Evolutionary conservation across 129 eudicot genomes (phyloP).

Genomic region (Lactuca sativa): DNA sequence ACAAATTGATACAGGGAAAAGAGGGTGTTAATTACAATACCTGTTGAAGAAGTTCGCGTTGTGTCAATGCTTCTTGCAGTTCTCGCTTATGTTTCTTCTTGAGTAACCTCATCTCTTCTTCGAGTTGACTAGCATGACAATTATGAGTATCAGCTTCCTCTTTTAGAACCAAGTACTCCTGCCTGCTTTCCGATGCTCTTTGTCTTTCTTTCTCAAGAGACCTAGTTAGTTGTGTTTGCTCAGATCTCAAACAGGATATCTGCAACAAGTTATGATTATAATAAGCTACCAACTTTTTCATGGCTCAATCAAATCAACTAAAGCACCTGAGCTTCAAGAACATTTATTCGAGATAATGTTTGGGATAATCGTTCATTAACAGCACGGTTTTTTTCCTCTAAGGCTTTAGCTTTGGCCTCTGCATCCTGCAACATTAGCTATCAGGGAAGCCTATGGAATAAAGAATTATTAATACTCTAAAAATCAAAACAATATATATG

Average conservation of each 20-base stretch:
- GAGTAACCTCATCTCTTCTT: conserved; percentile 71
- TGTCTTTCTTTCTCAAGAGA: conserved; percentile 96
- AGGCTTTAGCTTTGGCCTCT: conserved; percentile 82
- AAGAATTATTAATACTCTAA: not conserved
- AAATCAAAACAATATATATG: not conserved
- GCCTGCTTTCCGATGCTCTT: conserved; percentile 76
- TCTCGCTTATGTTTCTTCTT: conserved; percentile 76
- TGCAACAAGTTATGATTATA: conserved; percentile 36
- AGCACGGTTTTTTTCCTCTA: conserved; percentile 85
- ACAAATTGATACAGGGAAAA: no score
- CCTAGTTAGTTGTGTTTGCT: conserved; percentile 73
- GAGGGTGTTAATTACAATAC: conserved; percentile 23
- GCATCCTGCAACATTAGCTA: conserved; percentile 62
- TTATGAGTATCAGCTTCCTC: conserved; percentile 89
- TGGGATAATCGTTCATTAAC: conserved; percentile 74
- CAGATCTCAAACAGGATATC: conserved; percentile 92
- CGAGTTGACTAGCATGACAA: conserved; percentile 64
- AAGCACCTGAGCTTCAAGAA: conserved; percentile 97
- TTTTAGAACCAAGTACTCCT: conserved; percentile 75
- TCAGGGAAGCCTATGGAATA: conserved; percentile 17
- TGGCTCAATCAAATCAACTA: not conserved
- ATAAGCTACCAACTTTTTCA: conserved; percentile 14
- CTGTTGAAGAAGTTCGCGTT: conserved; percentile 82
- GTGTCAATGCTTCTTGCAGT: conserved; percentile 68
- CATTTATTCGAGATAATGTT: conserved; percentile 80